These are phyloP conservation scores for Tylopilus balloui DNA, from an alignment of 768 basidiomycete species.

Conservation along the genomic window DNA sequence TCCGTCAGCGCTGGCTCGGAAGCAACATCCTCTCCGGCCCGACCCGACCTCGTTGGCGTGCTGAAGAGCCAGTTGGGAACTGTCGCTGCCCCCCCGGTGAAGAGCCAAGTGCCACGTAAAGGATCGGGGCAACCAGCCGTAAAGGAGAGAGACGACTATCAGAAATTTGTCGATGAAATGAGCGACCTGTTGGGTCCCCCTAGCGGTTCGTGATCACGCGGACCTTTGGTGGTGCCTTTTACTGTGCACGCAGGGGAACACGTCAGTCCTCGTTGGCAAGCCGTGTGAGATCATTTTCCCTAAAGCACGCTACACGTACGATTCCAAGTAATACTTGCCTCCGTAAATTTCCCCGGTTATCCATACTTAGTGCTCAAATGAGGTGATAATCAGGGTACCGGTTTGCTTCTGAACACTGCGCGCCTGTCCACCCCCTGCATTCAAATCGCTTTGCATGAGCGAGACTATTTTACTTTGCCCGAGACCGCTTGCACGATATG, in stretches of 20 bases:
- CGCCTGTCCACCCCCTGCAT: not conserved
- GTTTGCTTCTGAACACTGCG: conserved; percentile 6
- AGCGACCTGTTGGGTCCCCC: conserved; percentile 51
- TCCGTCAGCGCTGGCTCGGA: conserved; percentile 36
- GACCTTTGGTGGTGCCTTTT: not conserved
- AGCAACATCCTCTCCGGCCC: conserved; percentile 32
- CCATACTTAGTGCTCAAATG: no score
- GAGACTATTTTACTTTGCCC: conserved; percentile 54
- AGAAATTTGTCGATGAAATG: conserved; percentile 74
- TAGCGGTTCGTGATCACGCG: conserved; percentile 9
- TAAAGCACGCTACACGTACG: not conserved
- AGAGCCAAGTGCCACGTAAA: conserved; percentile 14
- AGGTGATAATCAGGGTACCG: not conserved
- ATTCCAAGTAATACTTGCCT: not conserved
- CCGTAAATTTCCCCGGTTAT: no score
- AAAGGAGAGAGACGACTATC: conserved; percentile 64
- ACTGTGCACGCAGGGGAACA: not conserved
- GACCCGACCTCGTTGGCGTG: conserved; percentile 64
- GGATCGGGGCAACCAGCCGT: conserved; percentile 22
- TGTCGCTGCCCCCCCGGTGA: conserved; percentile 22
- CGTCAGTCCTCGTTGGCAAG: not conserved
- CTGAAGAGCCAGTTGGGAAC: conserved; percentile 59
- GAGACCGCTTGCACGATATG: conserved; percentile 55
- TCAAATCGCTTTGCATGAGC: conserved; percentile 26
- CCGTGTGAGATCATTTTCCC: not conserved